phyloP scores from a whole-genome alignment of 305 asterid species.

The Fraxinus sp. region DNA sequence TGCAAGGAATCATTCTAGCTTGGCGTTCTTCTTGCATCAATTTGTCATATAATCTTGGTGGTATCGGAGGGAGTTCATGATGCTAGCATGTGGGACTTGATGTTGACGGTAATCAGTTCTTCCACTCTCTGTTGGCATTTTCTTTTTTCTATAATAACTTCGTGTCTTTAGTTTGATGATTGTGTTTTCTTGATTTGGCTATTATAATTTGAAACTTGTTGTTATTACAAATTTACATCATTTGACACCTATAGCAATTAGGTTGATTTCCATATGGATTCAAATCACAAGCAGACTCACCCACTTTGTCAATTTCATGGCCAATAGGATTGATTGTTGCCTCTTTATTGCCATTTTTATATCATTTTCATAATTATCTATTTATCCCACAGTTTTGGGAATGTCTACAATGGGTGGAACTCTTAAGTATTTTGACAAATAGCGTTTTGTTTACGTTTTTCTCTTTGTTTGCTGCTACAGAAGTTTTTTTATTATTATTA shows the following conservation, averaged over 20 bases:
- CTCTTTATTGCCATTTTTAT: not conserved
- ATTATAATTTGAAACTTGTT: constrained; percentile 2
- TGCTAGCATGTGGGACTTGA: constrained; percentile 84
- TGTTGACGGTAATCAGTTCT: constrained; percentile 61
- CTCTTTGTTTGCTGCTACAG: not conserved
- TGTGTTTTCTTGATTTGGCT: constrained; percentile 9
- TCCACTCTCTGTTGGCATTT: constrained; percentile 1
- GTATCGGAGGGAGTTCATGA: constrained; percentile 87
- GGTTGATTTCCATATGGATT: not conserved
- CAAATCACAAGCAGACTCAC: not conserved
- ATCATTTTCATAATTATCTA: not conserved
- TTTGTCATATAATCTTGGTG: constrained; percentile 80
- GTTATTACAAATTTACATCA: not conserved
- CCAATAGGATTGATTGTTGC: not conserved
- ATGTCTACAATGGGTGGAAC: not conserved
- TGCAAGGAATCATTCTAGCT: constrained; percentile 87
- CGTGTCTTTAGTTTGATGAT: constrained; percentile 11
- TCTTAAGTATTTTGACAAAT: not conserved
- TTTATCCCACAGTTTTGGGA: not conserved
- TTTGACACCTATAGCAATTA: not conserved
- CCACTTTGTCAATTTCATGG: constrained; percentile 6
- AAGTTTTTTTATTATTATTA: not conserved
- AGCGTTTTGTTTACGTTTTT: not conserved
- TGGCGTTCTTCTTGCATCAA: constrained; percentile 81
- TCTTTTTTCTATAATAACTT: not conserved